Conservation (phyloP, 2,329 filamentous ascomycete genomes). For the Scorias spongiosa region DNA sequence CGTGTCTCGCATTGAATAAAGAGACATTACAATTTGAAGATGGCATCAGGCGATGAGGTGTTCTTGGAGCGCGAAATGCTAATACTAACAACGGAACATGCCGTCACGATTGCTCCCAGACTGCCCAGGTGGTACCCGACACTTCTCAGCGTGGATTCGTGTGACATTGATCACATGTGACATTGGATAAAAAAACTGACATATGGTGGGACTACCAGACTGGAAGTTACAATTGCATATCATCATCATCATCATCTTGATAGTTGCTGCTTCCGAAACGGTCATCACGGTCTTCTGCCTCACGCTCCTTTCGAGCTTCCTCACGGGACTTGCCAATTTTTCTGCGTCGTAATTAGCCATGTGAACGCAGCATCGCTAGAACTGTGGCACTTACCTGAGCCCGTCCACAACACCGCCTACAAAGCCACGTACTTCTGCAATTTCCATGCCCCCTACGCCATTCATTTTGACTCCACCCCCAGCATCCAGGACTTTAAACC, state of each 20-base stretch:
- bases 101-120: no score
- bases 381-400: constrained; percentile 35
- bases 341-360: constrained; percentile 24
- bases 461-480: constrained; percentile 58
- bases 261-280: constrained; percentile 32
- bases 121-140: no score
- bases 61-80: no score
- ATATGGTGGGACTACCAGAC: not conserved
- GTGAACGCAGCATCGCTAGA: not conserved
- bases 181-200: no score
- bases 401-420: constrained; percentile 77
- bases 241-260: constrained; percentile 43
- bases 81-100: no score
- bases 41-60: no score
- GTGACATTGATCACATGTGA: no score
- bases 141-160: no score
- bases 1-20: no score
- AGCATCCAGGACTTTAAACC: constrained; percentile 55
- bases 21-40: no score
- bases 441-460: constrained; percentile 84
- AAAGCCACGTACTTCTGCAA: constrained; percentile 74
- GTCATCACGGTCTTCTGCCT: constrained; percentile 49
- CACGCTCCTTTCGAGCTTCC: constrained; percentile 58
- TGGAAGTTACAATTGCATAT: constrained; percentile 32
- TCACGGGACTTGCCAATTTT: constrained; percentile 73